Conservation (phyloP, 2,329 filamentous ascomycete species). For the Fusarium udum region DNA sequence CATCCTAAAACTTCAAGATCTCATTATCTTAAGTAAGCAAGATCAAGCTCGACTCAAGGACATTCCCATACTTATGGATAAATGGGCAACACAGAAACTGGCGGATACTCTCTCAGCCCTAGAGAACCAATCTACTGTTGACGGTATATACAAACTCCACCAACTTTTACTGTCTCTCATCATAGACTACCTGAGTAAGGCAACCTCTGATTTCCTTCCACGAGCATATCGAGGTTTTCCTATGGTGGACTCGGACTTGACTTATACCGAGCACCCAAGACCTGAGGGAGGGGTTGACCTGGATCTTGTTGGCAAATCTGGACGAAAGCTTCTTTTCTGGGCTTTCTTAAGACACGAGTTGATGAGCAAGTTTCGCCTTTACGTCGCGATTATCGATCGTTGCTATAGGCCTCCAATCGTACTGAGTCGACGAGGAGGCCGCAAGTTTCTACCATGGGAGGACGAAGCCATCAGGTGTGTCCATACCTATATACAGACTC, state of each 20-base stretch:
- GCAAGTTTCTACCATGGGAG: neutral
- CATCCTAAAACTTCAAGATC: neutral
- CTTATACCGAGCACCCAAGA: neutral
- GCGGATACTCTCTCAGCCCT: neutral
- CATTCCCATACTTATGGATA: neutral
- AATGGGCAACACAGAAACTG: neutral
- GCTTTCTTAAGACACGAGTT: neutral
- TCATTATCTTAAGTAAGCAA: neutral
- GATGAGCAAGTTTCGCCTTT: neutral
- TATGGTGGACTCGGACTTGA: fast-evolving
- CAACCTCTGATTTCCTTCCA: neutral
- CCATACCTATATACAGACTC: neutral
- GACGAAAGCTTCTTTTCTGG: neutral
- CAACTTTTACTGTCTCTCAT: neutral
- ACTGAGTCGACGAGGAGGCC: neutral
- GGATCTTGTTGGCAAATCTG: neutral
- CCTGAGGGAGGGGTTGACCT: neutral
- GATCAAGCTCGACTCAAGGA: neutral
- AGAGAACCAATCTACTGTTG: neutral
- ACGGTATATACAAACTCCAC: neutral
- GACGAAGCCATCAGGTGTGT: neutral
- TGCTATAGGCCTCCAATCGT: neutral
- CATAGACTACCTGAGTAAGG: conserved; percentile 9
- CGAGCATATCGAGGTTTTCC: neutral
- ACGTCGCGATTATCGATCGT: neutral